Percentiles rank a stretch among this genome's conserved stretches.
phyloP scores from a whole-genome alignment of 805 yeast genomes.

The Saccharomyces jurei region DNA sequence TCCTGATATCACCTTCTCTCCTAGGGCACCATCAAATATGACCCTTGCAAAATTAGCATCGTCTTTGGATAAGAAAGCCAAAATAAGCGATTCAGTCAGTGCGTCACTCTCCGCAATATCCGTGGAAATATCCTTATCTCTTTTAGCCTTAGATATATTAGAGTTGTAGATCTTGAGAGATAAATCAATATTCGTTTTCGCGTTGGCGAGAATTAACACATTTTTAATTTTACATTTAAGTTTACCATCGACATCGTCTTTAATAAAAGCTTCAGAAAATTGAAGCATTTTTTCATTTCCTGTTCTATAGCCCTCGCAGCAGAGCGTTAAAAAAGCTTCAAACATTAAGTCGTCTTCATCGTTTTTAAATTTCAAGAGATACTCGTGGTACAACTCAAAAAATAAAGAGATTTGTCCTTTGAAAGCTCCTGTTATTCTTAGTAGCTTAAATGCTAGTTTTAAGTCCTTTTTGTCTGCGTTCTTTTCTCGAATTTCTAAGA shows the following conservation, averaged over 20 bases:
- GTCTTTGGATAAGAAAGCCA: conserved; percentile 36
- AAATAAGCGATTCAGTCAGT: conserved; percentile 40
- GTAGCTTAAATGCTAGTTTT: conserved; percentile 9
- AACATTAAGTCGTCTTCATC: conserved; percentile 37
- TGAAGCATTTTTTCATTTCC: conserved; percentile 26
- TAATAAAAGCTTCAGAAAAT: conserved; percentile 34
- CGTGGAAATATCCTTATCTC: conserved; percentile 22
- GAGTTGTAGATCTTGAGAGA: conserved; percentile 40
- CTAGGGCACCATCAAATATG: conserved; percentile 40
- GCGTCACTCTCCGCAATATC: conserved; percentile 36
- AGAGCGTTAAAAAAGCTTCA: conserved; percentile 34
- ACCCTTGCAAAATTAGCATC: conserved; percentile 50
- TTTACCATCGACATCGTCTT: conserved; percentile 17
- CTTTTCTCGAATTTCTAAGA: conserved; percentile 26
- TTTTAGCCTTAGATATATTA: conserved; percentile 35
- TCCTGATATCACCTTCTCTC: conserved; percentile 32
- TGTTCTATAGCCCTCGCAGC: conserved; percentile 34
- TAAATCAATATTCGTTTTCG: conserved; percentile 33
- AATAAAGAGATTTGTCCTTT: conserved; percentile 22
- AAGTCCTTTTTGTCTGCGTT: conserved; percentile 30
- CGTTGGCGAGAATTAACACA: conserved; percentile 35
- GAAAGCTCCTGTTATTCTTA: conserved; percentile 17
- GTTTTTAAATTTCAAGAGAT: conserved; percentile 32
- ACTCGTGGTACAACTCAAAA: conserved; percentile 34
- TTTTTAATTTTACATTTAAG: conserved; percentile 33